phyloP scores from a whole-genome alignment of 2,329 filamentous ascomycete genomes.

The Talaromyces sp. region DNA sequence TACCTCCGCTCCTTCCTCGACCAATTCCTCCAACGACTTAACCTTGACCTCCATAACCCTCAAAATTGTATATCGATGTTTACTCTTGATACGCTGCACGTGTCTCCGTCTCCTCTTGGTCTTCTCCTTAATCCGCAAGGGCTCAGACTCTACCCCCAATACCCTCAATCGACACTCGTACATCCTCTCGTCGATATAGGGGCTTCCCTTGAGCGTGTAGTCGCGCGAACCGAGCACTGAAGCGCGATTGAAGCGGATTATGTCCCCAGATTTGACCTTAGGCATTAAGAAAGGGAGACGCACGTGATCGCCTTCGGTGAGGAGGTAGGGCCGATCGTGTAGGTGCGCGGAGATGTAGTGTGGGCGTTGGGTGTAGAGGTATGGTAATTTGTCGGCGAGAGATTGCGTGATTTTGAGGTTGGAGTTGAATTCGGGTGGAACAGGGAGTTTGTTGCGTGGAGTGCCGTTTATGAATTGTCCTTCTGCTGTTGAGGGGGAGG shows the following conservation, averaged over 20 bases:
- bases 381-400: conserved; percentile 42
- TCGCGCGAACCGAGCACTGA: conserved; percentile 79
- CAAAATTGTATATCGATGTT: conserved; percentile 84
- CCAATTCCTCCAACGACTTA: conserved; percentile 53
- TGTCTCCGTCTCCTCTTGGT: conserved; percentile 69
- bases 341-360: conserved; percentile 49
- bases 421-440: conserved; percentile 35
- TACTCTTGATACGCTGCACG: conserved; percentile 74
- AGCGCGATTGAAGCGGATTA: conserved; percentile 83
- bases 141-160: conserved; percentile 77
- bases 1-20: conserved; percentile 41
- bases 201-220: conserved; percentile 77
- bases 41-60: conserved; percentile 78
- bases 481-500: conserved; percentile 18
- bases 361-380: conserved; percentile 42
- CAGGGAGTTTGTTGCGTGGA: conserved; percentile 32
- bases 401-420: conserved; percentile 42
- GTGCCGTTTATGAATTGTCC: conserved; percentile 26
- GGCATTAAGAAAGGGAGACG: conserved; percentile 78
- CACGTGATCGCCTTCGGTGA: conserved; percentile 64
- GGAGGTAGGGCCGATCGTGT: conserved; percentile 49
- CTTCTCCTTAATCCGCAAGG: conserved; percentile 72
- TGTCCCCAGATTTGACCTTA: conserved; percentile 71
- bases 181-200: conserved; percentile 77
- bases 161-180: conserved; percentile 85